These are phyloP conservation scores for Diatrype stigma DNA, from an alignment of 2,329 filamentous ascomycete species.

Conservation along the genomic window DNA sequence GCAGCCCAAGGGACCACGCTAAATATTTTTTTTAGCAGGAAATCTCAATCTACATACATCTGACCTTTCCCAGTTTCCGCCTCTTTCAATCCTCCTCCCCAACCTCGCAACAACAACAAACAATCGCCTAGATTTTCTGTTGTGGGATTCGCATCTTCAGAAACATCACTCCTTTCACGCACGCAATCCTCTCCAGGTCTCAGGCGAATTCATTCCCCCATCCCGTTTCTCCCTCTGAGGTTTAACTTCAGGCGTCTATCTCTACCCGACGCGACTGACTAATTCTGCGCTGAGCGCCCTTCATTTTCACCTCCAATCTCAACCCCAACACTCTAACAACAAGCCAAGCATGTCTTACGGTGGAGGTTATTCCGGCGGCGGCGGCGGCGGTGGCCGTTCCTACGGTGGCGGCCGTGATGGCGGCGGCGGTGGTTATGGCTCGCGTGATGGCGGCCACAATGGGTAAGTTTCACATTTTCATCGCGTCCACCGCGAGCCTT, in stretches of 20 bases:
- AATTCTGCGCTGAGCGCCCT: constrained; percentile 21
- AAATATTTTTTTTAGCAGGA: background rate
- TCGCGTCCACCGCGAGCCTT: background rate
- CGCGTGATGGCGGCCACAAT: constrained; percentile 39
- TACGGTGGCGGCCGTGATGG: constrained; percentile 20
- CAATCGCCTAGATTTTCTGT: background rate
- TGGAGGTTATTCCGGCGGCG: constrained; percentile 44
- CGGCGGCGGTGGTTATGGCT: constrained; percentile 25
- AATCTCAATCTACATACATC: constrained; percentile 7
- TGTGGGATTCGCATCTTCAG: background rate
- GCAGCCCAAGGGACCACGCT: background rate
- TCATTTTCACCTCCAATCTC: constrained; percentile 4
- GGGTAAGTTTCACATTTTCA: constrained; percentile 22
- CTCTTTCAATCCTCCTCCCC: constrained; percentile 9
- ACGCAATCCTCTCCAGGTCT: background rate
- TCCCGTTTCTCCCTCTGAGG: constrained; percentile 2
- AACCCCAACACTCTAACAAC: constrained; percentile 12
- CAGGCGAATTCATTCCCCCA: constrained; percentile 6
- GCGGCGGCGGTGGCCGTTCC: constrained; percentile 34
- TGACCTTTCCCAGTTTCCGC: constrained; percentile 3
- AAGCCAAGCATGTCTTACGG: constrained; percentile 65
- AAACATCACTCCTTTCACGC: background rate
- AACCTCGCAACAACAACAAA: background rate
- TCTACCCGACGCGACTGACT: constrained; percentile 1
- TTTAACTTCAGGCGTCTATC: background rate